phyloP scores from a whole-genome alignment of 495 filamentous ascomycete species.

The Penicillium alfredii region DNA sequence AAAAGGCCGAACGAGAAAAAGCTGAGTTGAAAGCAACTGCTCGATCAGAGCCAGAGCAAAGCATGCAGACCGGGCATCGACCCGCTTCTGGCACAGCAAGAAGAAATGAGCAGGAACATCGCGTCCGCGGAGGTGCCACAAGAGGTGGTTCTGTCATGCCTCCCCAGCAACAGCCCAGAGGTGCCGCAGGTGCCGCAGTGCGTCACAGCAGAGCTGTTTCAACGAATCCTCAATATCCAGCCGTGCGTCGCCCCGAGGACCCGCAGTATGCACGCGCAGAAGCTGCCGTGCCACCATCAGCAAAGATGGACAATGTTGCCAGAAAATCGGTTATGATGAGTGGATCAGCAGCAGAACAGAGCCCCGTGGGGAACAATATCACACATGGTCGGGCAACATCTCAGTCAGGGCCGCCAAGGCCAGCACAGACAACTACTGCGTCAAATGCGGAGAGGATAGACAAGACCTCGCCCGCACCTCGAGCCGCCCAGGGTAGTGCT shows the following conservation, averaged over 20 bases:
- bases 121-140: slow-evolving; percentile 1
- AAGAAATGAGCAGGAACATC: slow-evolving; percentile 4
- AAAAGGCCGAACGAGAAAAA: slow-evolving; percentile 23
- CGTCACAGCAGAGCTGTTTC: slow-evolving; percentile 17
- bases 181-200: slow-evolving; percentile 1
- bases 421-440: slow-evolving; percentile 3
- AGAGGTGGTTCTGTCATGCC: background rate
- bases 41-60: slow-evolving; percentile 8
- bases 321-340: slow-evolving; percentile 30
- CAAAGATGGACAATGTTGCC: slow-evolving; percentile 22
- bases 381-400: slow-evolving; percentile 13
- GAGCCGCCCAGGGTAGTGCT: slow-evolving; percentile 16
- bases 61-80: slow-evolving; percentile 2
- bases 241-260: slow-evolving; percentile 12
- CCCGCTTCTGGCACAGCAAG: background rate
- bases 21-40: slow-evolving; percentile 11
- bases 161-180: slow-evolving; percentile 5
- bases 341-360: slow-evolving; percentile 16
- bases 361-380: slow-evolving; percentile 4
- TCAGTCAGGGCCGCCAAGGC: slow-evolving; percentile 7
- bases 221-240: slow-evolving; percentile 14
- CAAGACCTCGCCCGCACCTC: slow-evolving; percentile 11
- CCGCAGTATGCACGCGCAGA: slow-evolving; percentile 15
- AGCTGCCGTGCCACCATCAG: slow-evolving; percentile 5
- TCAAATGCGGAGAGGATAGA: slow-evolving; percentile 14